A percentile compares a stretch with the other conserved stretches of the same genome.
These are phyloP conservation scores for Penicillium sp. DNA, from an alignment of 2,329 filamentous ascomycete genomes.

Conservation along the genomic window DNA sequence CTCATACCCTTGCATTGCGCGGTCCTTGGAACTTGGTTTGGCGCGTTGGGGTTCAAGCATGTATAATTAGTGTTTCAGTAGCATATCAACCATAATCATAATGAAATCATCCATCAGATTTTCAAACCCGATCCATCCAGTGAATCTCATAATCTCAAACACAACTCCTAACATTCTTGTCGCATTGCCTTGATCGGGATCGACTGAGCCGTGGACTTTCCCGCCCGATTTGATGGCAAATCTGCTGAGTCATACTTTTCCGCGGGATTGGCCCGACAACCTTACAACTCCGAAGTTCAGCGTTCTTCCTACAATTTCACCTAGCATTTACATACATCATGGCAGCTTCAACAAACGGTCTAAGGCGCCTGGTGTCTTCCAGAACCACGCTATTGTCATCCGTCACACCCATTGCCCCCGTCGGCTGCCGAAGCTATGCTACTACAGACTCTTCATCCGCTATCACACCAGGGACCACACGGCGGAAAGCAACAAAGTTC, in stretches of 20 bases:
- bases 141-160: background rate
- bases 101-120: slow-evolving; percentile 9
- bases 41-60: slow-evolving; percentile 2
- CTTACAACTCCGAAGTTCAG: slow-evolving; percentile 1
- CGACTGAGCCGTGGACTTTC: background rate
- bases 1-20: slow-evolving; percentile 28
- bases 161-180: background rate
- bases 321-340: slow-evolving; percentile 24
- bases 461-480: slow-evolving; percentile 43
- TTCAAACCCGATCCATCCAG: background rate
- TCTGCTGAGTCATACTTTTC: slow-evolving; percentile 8
- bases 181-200: background rate
- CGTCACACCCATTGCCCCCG: slow-evolving; percentile 14
- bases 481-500: slow-evolving; percentile 56
- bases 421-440: slow-evolving; percentile 35
- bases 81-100: slow-evolving; percentile 23
- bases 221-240: background rate
- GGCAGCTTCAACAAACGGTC: slow-evolving; percentile 33
- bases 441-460: slow-evolving; percentile 39
- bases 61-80: slow-evolving; percentile 19
- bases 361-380: slow-evolving; percentile 34
- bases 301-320: slow-evolving; percentile 9
- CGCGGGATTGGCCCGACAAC: slow-evolving; percentile 6
- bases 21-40: slow-evolving; percentile 9
- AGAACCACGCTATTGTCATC: slow-evolving; percentile 21